Base-by-base conservation (phyloP, 1,139 yeast species). In the Protomyces inouyei region DNA sequence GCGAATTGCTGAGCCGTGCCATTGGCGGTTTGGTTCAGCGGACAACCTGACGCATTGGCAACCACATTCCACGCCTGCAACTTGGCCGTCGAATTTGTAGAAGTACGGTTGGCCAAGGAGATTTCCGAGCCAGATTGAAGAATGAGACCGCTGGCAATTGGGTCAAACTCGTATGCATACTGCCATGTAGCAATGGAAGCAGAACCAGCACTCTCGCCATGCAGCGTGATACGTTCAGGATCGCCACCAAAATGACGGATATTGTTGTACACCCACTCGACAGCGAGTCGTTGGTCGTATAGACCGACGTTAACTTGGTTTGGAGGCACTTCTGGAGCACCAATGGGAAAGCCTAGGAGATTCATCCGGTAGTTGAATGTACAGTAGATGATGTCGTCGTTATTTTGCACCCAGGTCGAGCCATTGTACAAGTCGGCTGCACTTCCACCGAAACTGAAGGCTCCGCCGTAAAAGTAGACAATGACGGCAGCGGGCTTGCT, bases 151-250 rank as follows among this genome's bases (percentile, higher is more conserved):
- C 38, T 16, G 18, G 54, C 63, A 23, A 59, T 59, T 9, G 63
- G 63, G 18, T 59, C 63, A 51, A 16, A 59, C 16, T 52, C 37
- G 16, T 59, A 59, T 10, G 63, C 46, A 51, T 59, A 59, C 12
- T 48, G 45, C 35, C 54, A 59, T 28, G 63, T 55, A 4, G 57
- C 60, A 32, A 56, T 51, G 9, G 60, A 45, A 0, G 75, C 72
- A 0, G 75, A 78, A 10, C 79, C 79, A 28, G 79, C 76, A 61
- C 75, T 71, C 67, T 77, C 74, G 9, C 79, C 79, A 66, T 73
- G 72, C 16, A 77, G 65, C 1, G 77, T 75, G 28, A 77, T 70
- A 51, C 69, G 70, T 8, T 70, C 64, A 2, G 76, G 72, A 65
- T 77, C 72, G 10, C 79, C 79, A 25, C 78, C 78, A 67, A 76